These are phyloP conservation scores for Straminergon stramineum DNA, from an alignment of 225 moss, liverwort and hornwort species.

Conservation along the genomic window DNA sequence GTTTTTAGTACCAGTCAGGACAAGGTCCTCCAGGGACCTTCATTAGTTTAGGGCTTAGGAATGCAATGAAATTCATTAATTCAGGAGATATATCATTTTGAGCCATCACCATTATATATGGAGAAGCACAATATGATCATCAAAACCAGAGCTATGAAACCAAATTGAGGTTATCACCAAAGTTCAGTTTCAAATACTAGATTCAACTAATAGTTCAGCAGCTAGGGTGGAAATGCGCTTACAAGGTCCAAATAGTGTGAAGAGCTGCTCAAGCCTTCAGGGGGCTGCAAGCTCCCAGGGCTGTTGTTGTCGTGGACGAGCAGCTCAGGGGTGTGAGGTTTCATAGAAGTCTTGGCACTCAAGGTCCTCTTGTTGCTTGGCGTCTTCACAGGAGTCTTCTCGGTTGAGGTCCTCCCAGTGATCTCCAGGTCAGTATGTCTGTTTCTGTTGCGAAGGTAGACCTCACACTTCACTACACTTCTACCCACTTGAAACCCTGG, in stretches of 20 bases:
- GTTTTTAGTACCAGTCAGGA: not conserved
- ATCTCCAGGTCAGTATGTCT: not conserved
- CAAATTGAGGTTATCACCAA: too few relatives aligned
- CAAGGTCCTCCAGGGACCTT: not conserved
- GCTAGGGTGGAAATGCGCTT: not conserved
- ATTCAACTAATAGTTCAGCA: not conserved
- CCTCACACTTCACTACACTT: conserved; percentile 16
- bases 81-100: not conserved
- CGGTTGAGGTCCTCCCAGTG: too few relatives aligned
- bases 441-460: not conserved
- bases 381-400: not conserved
- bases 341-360: not conserved
- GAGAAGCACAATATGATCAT: not conserved
- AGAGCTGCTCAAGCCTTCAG: not conserved
- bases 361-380: not conserved
- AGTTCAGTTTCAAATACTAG: not conserved
- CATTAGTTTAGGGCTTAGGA: not conserved
- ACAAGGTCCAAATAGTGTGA: too few relatives aligned
- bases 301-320: not conserved
- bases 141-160: not conserved
- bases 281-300: not conserved
- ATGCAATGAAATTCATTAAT: not conserved
- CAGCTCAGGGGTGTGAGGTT: not conserved
- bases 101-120: not conserved
- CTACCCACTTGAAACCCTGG: conserved; percentile 20